Evolutionary conservation across 1,139 yeast genomes (phyloP).

Genomic region (Candida tetrigidarum): DNA sequence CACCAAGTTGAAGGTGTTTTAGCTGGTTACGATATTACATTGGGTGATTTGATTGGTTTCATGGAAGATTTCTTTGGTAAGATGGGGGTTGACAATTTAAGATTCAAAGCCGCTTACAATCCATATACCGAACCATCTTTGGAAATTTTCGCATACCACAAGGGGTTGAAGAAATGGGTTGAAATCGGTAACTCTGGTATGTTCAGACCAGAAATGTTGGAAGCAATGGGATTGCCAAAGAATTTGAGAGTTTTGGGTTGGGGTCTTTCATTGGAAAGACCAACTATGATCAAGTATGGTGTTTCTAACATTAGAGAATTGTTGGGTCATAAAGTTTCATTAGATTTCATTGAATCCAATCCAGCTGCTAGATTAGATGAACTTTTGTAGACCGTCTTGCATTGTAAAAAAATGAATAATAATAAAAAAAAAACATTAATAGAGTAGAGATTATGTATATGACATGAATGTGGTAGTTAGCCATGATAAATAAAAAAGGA

Average conservation of each 20-base stretch:
- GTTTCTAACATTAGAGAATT: conserved; percentile 95
- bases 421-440: conserved; percentile 1
- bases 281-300: conserved; percentile 98
- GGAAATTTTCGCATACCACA: conserved; percentile 98
- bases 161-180: conserved; percentile 95
- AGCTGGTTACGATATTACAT: conserved; percentile 93
- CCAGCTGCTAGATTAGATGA: conserved; percentile 97
- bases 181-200: conserved; percentile 99
- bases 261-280: conserved; percentile 98
- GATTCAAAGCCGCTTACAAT: conserved; percentile 98
- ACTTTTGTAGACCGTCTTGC: conserved; percentile 28
- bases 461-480: not conserved
- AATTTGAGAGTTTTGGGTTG: conserved; percentile 95
- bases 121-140: conserved; percentile 99
- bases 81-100: conserved; percentile 95
- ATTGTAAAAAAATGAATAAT: not conserved
- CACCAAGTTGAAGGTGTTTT: conserved; percentile 99
- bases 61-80: conserved; percentile 96
- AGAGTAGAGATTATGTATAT: conserved; percentile 4
- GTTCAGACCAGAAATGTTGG: conserved; percentile 99
- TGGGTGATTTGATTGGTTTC: conserved; percentile 97
- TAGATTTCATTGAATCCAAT: conserved; percentile 92
- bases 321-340: conserved; percentile 90
- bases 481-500: no score
- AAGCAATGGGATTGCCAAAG: conserved; percentile 96